Evolutionary conservation across 2,329 filamentous ascomycete genomes (phyloP).

Genomic region (Fusarium napiforme): DNA sequence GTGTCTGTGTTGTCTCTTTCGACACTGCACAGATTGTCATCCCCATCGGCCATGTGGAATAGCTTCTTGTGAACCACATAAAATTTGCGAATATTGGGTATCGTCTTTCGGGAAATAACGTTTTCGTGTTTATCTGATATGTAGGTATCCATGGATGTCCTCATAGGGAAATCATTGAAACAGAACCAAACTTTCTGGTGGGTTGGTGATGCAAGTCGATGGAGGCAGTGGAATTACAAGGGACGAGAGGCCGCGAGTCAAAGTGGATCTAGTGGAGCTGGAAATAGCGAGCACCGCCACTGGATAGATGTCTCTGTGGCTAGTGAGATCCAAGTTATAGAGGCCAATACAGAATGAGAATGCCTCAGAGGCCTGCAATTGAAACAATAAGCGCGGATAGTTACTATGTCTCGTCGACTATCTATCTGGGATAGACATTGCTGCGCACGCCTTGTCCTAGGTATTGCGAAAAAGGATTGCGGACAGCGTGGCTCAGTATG

Average conservation of each 20-base stretch:
- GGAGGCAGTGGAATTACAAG: constrained; percentile 37
- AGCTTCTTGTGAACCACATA: constrained; percentile 5
- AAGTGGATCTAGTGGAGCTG: constrained; percentile 32
- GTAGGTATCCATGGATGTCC: neutral
- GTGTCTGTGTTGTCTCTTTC: neutral
- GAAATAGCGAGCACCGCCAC: constrained; percentile 33
- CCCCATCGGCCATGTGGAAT: neutral
- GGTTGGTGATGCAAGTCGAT: constrained; percentile 30
- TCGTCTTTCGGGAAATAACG: neutral
- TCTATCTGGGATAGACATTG: neutral
- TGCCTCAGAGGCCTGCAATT: constrained; percentile 18
- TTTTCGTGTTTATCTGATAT: neutral
- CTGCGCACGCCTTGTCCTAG: constrained; percentile 24
- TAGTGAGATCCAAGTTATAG: constrained; percentile 6
- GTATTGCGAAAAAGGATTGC: constrained; percentile 19
- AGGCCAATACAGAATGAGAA: neutral
- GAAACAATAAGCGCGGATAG: constrained; percentile 24
- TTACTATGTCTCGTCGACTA: neutral
- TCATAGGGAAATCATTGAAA: constrained; percentile 25
- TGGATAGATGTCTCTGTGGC: constrained; percentile 16
- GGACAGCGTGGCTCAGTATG: constrained; percentile 39
- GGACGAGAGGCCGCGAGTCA: constrained; percentile 40
- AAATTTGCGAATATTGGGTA: neutral
- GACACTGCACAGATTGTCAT: neutral
- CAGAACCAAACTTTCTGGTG: constrained; percentile 17